Evolutionary conservation across 1,284 basidiomycete species (phyloP), one percentile per base, ranked within the genome.

Genomic region (Heterobasidion irregulare): DNA sequence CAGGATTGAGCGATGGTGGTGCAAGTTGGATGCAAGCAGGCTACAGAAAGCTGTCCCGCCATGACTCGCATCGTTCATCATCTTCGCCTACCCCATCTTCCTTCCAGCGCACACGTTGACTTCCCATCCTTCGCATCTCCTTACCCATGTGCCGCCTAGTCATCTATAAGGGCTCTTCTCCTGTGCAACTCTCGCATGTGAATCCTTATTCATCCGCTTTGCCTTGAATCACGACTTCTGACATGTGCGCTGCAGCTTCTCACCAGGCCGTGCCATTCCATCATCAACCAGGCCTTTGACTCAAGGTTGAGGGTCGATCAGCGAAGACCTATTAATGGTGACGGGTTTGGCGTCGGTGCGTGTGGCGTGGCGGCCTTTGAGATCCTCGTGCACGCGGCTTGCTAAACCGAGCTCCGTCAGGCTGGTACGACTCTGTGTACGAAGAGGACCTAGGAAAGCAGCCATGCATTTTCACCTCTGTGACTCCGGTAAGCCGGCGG

Each of bases 401-500:
- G n/a, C 46, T 50, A 33, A 50, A 33, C 15, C 12, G 7, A 43
- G 50, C 18, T 53, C 18, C 9, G 38, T 43, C 59, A 87, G 90
- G 89, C 5, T 94, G 92, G 91, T 94, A 93, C 66, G 91, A 92
- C 69, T 82, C 83, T 15, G 76, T 80, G 16, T 80, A 82, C 62
- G 90, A 94, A 63, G 82, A 89, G 63, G 86, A 92, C 66, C 77
- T 93, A 35, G 89, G 90, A 48, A 82, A 77, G 59, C 84, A 92
- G 62, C 95, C 95, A 8, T 98, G 96, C 70, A 91, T 98, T 58
- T 98, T 98, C 71, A 98, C 94, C 52, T 92, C 90, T n/a, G 87
- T 97, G 16, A 94, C 93, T 5, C 95, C 93, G 5, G 92, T 93
- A 57, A 62, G 79, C 70, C 35, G 8, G 13, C 45, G 46, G 15